Evolutionary conservation across 2,329 filamentous ascomycete species (phyloP), one percentile per base, ranked within the genome.

Genomic region (Bimuria novae-zelandiae): DNA sequence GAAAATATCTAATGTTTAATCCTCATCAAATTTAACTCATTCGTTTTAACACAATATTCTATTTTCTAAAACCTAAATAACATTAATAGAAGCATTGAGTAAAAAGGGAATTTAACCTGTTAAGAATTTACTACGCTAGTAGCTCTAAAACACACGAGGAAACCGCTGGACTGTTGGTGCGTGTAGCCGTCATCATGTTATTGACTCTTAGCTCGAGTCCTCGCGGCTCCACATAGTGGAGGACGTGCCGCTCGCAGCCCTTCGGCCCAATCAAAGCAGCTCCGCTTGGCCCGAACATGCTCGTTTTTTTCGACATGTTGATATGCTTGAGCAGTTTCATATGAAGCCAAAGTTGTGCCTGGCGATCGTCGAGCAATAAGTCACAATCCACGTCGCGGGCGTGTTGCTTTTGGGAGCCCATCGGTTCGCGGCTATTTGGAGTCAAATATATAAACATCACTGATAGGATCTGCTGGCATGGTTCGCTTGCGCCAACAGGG

Each of bases 361-460:
- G 22, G 2, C 17, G 7, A 3, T 30, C 6, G 19, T 23, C 27
- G 10, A 22, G 36, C 36, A 7, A n/a, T 22, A 8, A 25, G 39
- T 37, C 12, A 19, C 29, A 35, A 7, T 3, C 27, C 3, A 23
- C 19, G 17, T 35, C 17, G 23, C 21, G 7, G 10, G 3, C 8
- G 14, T 36, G 5, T n/a, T 16, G 3, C 8, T 2, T 36, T n/a
- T 16, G 14, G 8, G 7, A 7, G 5, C 33, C 33, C 33, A 7
- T 17, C n/a, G 33, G 33, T 10, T 22, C 17, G 19, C 17, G 17
- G 52, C 64, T 56, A 59, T 53, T 47, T 54, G 53, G 42, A 47
- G 29, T 25, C 32, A 39, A 29, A 44, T 29, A 58, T 66, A 64
- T 60, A 49, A 62, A 59, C 61, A 65, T 54, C 57, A 49, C 33